Percentiles rank a stretch among this genome's conserved stretches.
phyloP scores from a whole-genome alignment of 139 green algal genomes.

The Desmodesmus armatus region DNA sequence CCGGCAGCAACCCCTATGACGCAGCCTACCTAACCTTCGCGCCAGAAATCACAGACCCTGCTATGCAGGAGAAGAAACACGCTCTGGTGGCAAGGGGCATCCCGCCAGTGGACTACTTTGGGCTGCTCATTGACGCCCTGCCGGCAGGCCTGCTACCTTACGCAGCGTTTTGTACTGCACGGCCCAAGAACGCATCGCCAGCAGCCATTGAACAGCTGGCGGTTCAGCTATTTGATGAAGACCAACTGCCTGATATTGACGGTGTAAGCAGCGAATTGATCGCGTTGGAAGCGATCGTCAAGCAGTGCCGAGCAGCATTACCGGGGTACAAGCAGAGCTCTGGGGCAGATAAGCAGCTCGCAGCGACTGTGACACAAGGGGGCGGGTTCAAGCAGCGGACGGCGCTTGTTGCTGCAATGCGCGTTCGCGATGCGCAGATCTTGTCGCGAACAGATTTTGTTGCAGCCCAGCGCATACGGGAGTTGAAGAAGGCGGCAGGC shows the following conservation, averaged over 20 bases:
- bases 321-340: conserved; percentile 20
- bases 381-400: conserved; percentile 29
- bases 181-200: conserved; percentile 22
- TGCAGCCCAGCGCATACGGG: conserved; percentile 46
- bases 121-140: conserved; percentile 54
- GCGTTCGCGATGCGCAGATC: conserved; percentile 63
- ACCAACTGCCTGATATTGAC: conserved; percentile 2
- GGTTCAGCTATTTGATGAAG: conserved; percentile 3
- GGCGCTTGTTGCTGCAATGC: conserved; percentile 48
- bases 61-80: conserved; percentile 50
- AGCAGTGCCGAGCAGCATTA: conserved; percentile 36
- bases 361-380: not conserved
- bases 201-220: conserved; percentile 3
- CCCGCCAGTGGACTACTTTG: conserved; percentile 48
- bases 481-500: not conserved
- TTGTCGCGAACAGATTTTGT: conserved; percentile 59
- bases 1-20: conserved; percentile 69
- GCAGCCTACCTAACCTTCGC: conserved; percentile 53
- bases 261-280: conserved; percentile 25
- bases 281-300: conserved; percentile 20
- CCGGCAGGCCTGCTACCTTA: conserved; percentile 58
- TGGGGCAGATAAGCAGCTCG: conserved; percentile 37
- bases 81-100: conserved; percentile 44
- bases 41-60: not conserved
- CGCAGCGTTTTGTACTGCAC: conserved; percentile 49